phyloP scores from a whole-genome alignment of 768 basidiomycete species.

The Boletus insuetus region DNA sequence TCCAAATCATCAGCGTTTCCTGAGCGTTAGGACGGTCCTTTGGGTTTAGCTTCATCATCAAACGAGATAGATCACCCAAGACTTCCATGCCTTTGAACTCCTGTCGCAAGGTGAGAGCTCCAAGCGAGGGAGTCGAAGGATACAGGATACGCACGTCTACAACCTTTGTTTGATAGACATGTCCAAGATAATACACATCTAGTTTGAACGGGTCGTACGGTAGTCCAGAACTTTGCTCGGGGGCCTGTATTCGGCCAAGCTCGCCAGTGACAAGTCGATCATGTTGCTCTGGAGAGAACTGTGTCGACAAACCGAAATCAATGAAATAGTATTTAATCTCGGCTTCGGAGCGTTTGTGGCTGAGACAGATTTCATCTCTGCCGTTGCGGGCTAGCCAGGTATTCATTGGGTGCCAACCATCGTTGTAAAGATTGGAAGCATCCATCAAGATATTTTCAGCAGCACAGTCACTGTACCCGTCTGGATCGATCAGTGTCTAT shows the following conservation, averaged over 20 bases:
- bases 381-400: conserved; percentile 10
- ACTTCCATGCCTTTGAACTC: conserved; percentile 8
- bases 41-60: conserved; percentile 11
- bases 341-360: conserved; percentile 23
- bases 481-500: no score
- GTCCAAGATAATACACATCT: conserved; percentile 28
- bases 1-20: conserved; percentile 7
- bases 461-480: conserved; percentile 20
- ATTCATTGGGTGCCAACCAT: conserved; percentile 26
- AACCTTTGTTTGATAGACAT: conserved; percentile 20
- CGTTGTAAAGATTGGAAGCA: conserved; percentile 19
- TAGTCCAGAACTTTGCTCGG: conserved; percentile 17
- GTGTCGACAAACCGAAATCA: conserved; percentile 35
- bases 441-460: conserved; percentile 33
- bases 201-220: conserved; percentile 32
- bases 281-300: conserved; percentile 16
- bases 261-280: not conserved
- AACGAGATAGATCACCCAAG: not conserved
- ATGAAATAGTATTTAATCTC: conserved; percentile 34
- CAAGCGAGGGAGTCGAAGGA: no score
- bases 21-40: not conserved
- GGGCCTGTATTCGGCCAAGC: conserved; percentile 15
- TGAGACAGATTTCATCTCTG: conserved; percentile 11
- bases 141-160: conserved; percentile 3
- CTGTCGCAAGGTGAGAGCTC: not conserved